Evolutionary conservation across 2,329 filamentous ascomycete species (phyloP).

Genomic region (Neopestalotiopsis sp.): DNA sequence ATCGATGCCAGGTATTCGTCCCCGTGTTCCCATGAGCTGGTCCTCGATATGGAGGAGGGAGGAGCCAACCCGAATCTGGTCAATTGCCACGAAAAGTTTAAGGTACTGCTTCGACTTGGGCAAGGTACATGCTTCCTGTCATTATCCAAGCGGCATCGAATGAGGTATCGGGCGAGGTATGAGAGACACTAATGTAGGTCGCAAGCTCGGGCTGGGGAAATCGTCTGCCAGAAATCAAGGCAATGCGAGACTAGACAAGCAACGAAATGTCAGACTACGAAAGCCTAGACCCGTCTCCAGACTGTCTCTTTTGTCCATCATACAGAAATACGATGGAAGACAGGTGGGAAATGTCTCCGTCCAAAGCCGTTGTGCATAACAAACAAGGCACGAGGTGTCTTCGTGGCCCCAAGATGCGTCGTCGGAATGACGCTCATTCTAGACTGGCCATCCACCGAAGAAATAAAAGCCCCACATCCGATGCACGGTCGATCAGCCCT

Average conservation of each 20-base stretch:
- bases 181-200: neutral
- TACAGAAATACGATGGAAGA: neutral
- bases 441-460: neutral
- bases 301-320: neutral
- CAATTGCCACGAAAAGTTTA: neutral
- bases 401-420: neutral
- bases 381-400: neutral
- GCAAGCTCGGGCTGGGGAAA: neutral
- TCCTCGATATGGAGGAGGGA: too few species aligned
- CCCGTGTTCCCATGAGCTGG: too few species aligned
- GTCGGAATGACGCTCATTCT: slow-evolving; percentile 5
- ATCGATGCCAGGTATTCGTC: too few species aligned
- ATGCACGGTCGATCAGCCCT: slow-evolving; percentile 16
- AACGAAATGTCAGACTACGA: neutral
- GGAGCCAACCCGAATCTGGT: too few species aligned
- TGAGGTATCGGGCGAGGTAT: neutral
- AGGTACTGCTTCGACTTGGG: neutral
- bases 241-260: neutral
- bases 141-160: neutral
- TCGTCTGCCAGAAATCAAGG: neutral
- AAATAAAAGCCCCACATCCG: neutral
- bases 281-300: neutral
- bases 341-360: neutral
- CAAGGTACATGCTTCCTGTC: neutral
- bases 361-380: neutral